phyloP scores from a whole-genome alignment of 2,329 filamentous ascomycete genomes.

The Aureobasidium namibiae region DNA sequence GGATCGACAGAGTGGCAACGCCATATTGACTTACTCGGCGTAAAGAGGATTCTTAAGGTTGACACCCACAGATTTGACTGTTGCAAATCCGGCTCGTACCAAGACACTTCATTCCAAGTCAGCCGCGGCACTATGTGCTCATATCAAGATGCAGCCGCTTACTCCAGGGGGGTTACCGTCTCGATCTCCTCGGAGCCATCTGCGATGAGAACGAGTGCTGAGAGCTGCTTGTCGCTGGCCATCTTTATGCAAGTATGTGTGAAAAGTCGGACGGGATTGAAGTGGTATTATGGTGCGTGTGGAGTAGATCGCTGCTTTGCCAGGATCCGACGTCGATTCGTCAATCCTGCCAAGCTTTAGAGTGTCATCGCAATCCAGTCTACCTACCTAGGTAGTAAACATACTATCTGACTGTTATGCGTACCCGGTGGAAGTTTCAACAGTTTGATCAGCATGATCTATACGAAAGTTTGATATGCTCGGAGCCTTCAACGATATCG shows the following conservation, averaged over 20 bases:
- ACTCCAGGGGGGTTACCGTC: slow-evolving; percentile 33
- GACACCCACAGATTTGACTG: slow-evolving; percentile 29
- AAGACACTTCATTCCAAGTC: slow-evolving; percentile 23
- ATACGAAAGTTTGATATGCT: neutral
- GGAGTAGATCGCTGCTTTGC: neutral
- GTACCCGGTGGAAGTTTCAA: neutral
- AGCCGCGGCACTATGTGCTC: neutral
- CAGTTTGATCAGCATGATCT: neutral
- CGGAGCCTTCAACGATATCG: neutral
- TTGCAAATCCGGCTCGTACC: slow-evolving; percentile 28
- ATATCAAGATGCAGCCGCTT: slow-evolving; percentile 9
- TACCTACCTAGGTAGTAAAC: too few species aligned
- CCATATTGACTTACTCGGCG: slow-evolving; percentile 22
- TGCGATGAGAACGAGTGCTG: slow-evolving; percentile 30
- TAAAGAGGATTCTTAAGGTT: slow-evolving; percentile 24
- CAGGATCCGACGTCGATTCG: neutral
- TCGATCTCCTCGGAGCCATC: slow-evolving; percentile 35
- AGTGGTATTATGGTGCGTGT: neutral
- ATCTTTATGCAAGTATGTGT: neutral
- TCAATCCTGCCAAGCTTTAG: neutral
- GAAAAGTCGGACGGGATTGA: too few species aligned
- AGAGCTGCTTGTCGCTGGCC: slow-evolving; percentile 6
- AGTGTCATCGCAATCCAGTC: too few species aligned
- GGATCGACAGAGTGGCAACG: neutral
- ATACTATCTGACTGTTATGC: neutral